Conservation (phyloP, 83 land plant genomes). For the Thuja plicata region DNA sequence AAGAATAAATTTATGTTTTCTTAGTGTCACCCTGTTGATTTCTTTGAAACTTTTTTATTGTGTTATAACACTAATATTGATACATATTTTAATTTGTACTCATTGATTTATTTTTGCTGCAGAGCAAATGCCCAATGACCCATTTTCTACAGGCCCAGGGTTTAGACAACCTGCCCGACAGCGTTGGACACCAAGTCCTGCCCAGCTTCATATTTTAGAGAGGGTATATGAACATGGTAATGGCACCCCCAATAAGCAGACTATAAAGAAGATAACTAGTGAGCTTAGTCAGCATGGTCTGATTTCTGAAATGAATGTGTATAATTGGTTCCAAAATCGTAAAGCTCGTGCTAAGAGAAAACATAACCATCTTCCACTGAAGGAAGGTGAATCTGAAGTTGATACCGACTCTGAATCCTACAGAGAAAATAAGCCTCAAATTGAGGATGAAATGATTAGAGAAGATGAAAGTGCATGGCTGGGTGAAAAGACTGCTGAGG, state of each 20-base stretch:
- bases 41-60: background rate
- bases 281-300: conserved; percentile 51
- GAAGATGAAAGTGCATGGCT: background rate
- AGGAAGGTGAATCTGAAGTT: conserved; percentile 24
- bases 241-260: conserved; percentile 54
- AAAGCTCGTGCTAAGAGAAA: conserved; percentile 54
- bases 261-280: conserved; percentile 44
- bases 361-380: conserved; percentile 21
- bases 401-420: conserved; percentile 25
- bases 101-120: background rate
- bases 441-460: background rate
- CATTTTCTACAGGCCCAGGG: background rate
- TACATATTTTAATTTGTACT: background rate
- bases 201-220: conserved; percentile 49
- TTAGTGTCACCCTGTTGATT: background rate
- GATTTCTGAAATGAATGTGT: conserved; percentile 52
- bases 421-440: conserved; percentile 16
- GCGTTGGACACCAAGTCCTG: conserved; percentile 57
- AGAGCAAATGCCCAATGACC: conserved; percentile 6
- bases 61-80: background rate
- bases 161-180: conserved; percentile 32
- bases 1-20: background rate
- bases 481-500: background rate
- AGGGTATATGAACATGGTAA: conserved; percentile 40
- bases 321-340: conserved; percentile 63